Conservation (phyloP, 1,139 yeast genomes). For the Debaryomyces psychrophilus region DNA sequence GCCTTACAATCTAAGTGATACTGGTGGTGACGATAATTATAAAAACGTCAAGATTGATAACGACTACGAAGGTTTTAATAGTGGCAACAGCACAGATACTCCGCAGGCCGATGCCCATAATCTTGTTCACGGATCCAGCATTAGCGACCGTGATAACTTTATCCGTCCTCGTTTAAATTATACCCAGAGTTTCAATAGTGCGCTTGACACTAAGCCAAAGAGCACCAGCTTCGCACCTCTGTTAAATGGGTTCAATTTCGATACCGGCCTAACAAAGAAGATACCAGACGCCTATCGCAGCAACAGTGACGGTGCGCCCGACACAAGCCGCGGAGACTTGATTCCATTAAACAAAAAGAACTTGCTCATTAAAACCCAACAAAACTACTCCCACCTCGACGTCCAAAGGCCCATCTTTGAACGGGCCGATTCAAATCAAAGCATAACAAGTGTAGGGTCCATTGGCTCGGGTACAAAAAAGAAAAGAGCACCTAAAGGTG, state of each 20-base stretch:
- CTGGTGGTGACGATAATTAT: slow-evolving; percentile 8
- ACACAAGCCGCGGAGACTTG: neutral
- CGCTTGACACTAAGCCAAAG: neutral
- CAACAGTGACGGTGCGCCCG: neutral
- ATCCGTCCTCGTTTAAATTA: slow-evolving; percentile 15
- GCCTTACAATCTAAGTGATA: slow-evolving; percentile 9
- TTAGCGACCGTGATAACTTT: slow-evolving; percentile 18
- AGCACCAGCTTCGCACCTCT: neutral
- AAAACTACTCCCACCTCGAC: slow-evolving; percentile 5
- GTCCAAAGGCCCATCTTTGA: slow-evolving; percentile 17
- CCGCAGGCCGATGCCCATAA: neutral
- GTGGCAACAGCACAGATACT: slow-evolving; percentile 12
- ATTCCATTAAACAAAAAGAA: slow-evolving; percentile 5
- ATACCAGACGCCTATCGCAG: neutral
- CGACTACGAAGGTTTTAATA: slow-evolving; percentile 11
- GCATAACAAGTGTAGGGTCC: slow-evolving; percentile 22
- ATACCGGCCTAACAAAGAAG: neutral
- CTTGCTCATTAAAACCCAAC: slow-evolving; percentile 5
- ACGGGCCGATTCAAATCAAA: slow-evolving; percentile 29
- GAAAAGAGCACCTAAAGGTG: slow-evolving; percentile 42
- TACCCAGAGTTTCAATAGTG: neutral
- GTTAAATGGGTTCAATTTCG: slow-evolving; percentile 5
- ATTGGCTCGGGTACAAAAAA: slow-evolving; percentile 21
- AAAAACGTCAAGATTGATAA: slow-evolving; percentile 2
- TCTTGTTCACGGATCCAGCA: neutral